Percentiles rank a stretch among this genome's conserved stretches.
These are phyloP conservation scores for Ogataea trehaloabstinens DNA, from an alignment of 805 yeast species.

Conservation along the genomic window DNA sequence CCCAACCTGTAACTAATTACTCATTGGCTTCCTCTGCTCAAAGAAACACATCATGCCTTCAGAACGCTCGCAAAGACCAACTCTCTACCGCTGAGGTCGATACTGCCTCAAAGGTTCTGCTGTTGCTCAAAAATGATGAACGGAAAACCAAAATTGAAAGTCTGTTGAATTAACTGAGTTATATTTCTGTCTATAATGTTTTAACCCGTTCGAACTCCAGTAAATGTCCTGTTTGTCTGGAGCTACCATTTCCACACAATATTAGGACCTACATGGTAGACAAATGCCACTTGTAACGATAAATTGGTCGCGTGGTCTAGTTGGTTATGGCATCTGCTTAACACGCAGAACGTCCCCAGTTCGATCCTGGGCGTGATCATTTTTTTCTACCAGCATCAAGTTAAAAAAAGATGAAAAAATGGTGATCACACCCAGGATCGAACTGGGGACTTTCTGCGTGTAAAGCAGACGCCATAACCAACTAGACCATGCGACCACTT, in stretches of 20 bases:
- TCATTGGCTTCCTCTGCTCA: not conserved
- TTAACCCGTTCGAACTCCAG: too few species aligned
- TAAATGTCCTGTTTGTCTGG: too few species aligned
- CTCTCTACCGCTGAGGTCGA: conserved; percentile 3
- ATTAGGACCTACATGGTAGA: too few species aligned
- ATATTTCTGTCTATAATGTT: too few species aligned
- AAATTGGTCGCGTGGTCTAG: conserved; percentile 94
- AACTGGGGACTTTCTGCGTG: conserved; percentile 99
- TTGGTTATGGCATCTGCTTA: conserved; percentile 99
- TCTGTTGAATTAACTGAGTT: conserved; percentile 13
- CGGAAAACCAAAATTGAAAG: conserved; percentile 19
- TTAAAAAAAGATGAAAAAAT: conserved; percentile 30
- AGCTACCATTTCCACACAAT: too few species aligned
- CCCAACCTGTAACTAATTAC: not conserved
- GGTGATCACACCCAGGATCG: conserved; percentile 99
- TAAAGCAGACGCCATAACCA: conserved; percentile 99
- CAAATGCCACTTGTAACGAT: too few species aligned
- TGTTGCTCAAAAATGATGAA: conserved; percentile 18
- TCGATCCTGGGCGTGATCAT: conserved; percentile 99
- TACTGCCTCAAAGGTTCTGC: conserved; percentile 18
- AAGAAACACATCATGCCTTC: not conserved
- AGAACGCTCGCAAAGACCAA: not conserved
- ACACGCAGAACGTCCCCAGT: conserved; percentile 99
- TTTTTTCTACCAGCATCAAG: conserved; percentile 29
- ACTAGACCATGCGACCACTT: conserved; percentile 94